These are phyloP conservation scores for Thraustochytrium sp. DNA, from an alignment of 352 stramenopile genomes.

Conservation along the genomic window DNA sequence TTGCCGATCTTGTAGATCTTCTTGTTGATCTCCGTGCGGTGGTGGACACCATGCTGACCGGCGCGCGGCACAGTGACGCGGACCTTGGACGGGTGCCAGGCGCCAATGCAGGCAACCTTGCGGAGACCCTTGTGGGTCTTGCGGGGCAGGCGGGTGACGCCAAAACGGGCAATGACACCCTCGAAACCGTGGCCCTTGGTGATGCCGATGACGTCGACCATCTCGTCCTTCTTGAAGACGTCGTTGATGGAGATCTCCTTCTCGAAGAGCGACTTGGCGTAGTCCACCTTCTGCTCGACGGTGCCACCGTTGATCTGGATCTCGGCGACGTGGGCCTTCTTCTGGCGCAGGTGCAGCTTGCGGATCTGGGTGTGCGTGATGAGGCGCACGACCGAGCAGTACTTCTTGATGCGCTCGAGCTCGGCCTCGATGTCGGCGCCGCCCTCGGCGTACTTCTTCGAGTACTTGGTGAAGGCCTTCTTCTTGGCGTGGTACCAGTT, in stretches of 20 bases:
- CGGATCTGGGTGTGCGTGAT: constrained; percentile 98
- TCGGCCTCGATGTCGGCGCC: constrained; percentile 87
- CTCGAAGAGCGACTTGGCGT: constrained; percentile 94
- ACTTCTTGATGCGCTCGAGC: constrained; percentile 99
- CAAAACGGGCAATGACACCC: constrained; percentile 98
- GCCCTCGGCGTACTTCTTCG: constrained; percentile 95
- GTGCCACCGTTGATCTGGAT: constrained; percentile 99
- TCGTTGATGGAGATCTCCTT: constrained; percentile 94
- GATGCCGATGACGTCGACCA: constrained; percentile 96
- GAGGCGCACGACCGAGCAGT: constrained; percentile 98
- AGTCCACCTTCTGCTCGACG: constrained; percentile 97
- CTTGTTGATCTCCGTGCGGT: constrained; percentile 99
- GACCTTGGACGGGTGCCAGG: constrained; percentile 98
- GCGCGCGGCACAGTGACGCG: constrained; percentile 94
- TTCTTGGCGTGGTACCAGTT: constrained; percentile 99
- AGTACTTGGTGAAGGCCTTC: constrained; percentile 99
- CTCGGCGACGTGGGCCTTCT: constrained; percentile 99
- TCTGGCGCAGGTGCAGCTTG: constrained; percentile 98
- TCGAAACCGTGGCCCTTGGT: constrained; percentile 98
- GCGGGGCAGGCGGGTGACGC: constrained; percentile 95
- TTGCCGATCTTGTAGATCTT: constrained; percentile 99
- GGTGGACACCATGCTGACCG: constrained; percentile 99
- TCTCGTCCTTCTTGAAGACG: constrained; percentile 94
- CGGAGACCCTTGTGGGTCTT: constrained; percentile 99
- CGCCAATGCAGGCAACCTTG: constrained; percentile 99